Evolutionary conservation across 306 rosid genomes (phyloP).

Genomic region (Sophora flavescens): DNA sequence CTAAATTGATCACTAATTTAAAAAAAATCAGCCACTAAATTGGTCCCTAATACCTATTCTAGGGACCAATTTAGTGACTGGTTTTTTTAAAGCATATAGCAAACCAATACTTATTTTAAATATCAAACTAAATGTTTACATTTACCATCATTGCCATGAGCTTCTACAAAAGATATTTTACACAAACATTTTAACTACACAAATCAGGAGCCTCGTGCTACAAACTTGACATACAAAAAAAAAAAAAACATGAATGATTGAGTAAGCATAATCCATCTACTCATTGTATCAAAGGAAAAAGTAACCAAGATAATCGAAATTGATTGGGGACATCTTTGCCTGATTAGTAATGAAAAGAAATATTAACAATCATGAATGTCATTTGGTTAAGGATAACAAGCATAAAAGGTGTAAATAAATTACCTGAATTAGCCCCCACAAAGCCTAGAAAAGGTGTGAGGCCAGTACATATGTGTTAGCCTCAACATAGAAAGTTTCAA

Average conservation of each 20-base stretch:
- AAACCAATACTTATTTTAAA: too few species aligned
- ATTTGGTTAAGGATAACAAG: slow-evolving; percentile 2
- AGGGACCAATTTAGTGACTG: too few species aligned
- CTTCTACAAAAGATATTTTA: slow-evolving; percentile 49
- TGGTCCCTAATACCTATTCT: too few species aligned
- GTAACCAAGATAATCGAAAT: slow-evolving; percentile 79
- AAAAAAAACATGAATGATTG: slow-evolving; percentile 6
- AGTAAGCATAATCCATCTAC: slow-evolving; percentile 50
- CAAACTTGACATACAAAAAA: slow-evolving; percentile 24
- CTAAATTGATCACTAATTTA: too few species aligned
- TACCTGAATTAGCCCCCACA: slow-evolving; percentile 99
- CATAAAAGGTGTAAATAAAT: slow-evolving; percentile 33
- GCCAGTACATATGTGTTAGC: slow-evolving; percentile 76
- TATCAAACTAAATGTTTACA: slow-evolving; percentile 23
- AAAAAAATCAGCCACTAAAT: too few species aligned
- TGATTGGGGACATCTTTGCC: slow-evolving; percentile 85
- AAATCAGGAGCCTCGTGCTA: slow-evolving; percentile 39
- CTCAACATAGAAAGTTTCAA: slow-evolving; percentile 77
- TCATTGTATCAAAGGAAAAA: slow-evolving; percentile 85
- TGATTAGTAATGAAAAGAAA: slow-evolving; percentile 41
- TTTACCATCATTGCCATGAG: background rate
- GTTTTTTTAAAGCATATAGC: too few species aligned
- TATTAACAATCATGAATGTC: slow-evolving; percentile 18
- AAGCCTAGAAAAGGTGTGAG: slow-evolving; percentile 86
- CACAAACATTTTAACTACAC: slow-evolving; percentile 40